A percentile compares a stretch with the other conserved stretches of the same genome.
Conservation (phyloP, 129 eudicot genomes). For the Silybum marianum region DNA sequence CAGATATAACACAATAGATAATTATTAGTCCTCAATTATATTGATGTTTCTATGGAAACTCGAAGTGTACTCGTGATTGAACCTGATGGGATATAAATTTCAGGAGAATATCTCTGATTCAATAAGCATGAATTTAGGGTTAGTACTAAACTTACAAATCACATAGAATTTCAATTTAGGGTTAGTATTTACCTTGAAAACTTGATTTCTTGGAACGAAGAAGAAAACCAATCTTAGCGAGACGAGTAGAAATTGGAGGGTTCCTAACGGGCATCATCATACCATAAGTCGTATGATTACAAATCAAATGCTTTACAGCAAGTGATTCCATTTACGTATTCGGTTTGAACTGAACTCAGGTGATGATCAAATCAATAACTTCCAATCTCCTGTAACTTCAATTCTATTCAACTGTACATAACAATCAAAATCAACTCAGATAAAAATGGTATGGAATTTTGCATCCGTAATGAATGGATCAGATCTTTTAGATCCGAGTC, state of each 20-base stretch:
- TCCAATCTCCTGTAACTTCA: background rate
- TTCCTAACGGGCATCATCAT: constrained; percentile 23
- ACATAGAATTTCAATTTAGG: background rate
- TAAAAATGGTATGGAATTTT: background rate
- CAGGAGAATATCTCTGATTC: background rate
- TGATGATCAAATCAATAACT: constrained; percentile 3
- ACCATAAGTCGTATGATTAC: constrained; percentile 10
- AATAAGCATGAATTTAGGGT: background rate
- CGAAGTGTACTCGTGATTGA: background rate
- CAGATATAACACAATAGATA: background rate
- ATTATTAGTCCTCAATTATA: background rate
- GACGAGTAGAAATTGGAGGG: constrained; percentile 15
- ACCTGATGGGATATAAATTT: background rate
- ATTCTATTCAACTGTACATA: background rate
- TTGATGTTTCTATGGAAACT: background rate
- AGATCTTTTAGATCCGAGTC: background rate
- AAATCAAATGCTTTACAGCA: constrained; percentile 21
- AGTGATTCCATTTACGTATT: constrained; percentile 33
- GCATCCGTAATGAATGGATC: background rate
- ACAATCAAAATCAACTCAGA: background rate
- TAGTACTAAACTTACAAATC: background rate
- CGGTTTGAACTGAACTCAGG: too few species aligned
- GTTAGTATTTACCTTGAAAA: constrained; percentile 37
- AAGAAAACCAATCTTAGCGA: constrained; percentile 23
- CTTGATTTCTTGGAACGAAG: constrained; percentile 39